Conservation (phyloP, 2,329 filamentous ascomycete species). For the Fusarium poae region DNA sequence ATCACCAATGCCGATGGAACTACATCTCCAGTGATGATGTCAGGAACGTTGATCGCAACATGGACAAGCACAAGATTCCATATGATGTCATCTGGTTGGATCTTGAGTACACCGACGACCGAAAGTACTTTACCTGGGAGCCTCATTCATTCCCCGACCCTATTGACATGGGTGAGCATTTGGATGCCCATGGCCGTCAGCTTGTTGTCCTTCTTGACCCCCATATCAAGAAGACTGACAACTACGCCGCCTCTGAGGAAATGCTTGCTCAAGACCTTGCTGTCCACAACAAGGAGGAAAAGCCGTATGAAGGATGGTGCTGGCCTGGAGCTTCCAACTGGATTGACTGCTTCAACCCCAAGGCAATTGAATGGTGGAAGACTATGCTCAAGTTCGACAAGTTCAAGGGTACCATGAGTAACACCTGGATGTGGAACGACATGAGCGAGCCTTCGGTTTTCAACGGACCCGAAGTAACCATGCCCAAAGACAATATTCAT, state of each 20-base stretch:
- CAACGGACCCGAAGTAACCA: conserved; percentile 97
- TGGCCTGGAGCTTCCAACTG: conserved; percentile 98
- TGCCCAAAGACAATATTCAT: conserved; percentile 98
- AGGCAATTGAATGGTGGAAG: conserved; percentile 91
- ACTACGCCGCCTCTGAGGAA: conserved; percentile 82
- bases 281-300: conserved; percentile 89
- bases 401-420: conserved; percentile 88
- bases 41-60: conserved; percentile 94
- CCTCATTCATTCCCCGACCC: conserved; percentile 88
- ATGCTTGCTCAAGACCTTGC: conserved; percentile 86
- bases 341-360: conserved; percentile 97
- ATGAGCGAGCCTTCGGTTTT: conserved; percentile 99
- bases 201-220: conserved; percentile 96
- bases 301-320: conserved; percentile 96
- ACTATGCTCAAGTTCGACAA: conserved; percentile 86
- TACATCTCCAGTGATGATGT: conserved; percentile 98
- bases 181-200: conserved; percentile 87
- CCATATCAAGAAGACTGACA: conserved; percentile 92
- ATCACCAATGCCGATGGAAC: conserved; percentile 99
- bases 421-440: conserved; percentile 98
- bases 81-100: conserved; percentile 99
- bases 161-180: conserved; percentile 86
- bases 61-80: conserved; percentile 94
- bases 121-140: conserved; percentile 99
- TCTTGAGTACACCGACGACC: conserved; percentile 95